phyloP scores from a whole-genome alignment of 495 filamentous ascomycete species.

The Pyronema domesticum region DNA sequence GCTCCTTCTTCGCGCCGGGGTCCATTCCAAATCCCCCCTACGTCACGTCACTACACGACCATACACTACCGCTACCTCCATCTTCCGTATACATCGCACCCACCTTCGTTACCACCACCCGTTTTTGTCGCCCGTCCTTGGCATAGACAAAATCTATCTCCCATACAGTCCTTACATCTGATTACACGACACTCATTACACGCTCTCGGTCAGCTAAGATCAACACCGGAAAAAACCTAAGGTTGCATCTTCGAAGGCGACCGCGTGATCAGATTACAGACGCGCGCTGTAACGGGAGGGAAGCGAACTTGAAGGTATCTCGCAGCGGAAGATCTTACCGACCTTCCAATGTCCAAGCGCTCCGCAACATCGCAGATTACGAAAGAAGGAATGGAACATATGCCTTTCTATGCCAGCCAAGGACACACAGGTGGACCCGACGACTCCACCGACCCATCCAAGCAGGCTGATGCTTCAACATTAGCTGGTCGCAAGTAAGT shows the following conservation, averaged over 20 bases:
- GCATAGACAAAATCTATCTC: background rate
- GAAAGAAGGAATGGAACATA: conserved; percentile 16
- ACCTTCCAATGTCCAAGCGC: conserved; percentile 15
- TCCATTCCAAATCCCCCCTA: background rate
- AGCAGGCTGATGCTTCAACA: conserved; percentile 12
- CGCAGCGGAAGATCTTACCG: background rate
- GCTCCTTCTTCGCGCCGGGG: background rate
- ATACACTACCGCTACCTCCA: background rate
- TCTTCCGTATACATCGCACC: background rate
- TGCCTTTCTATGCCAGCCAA: conserved; percentile 11
- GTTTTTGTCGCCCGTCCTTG: background rate
- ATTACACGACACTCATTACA: background rate
- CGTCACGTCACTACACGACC: conserved; percentile 1
- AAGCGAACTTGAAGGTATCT: background rate
- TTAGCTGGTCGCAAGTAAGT: conserved; percentile 17
- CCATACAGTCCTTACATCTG: background rate
- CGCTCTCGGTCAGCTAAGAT: background rate
- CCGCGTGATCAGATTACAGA: background rate
- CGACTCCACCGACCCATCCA: conserved; percentile 12
- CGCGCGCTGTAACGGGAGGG: background rate
- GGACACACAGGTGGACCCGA: conserved; percentile 9
- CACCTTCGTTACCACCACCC: background rate
- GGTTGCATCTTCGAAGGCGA: background rate
- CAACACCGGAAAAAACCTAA: background rate
- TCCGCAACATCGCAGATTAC: conserved; percentile 23